A percentile compares a stretch with the other conserved stretches of the same genome.
Conservation (phyloP, 805 yeast species). For the Wickerhamomyces strasburgensis region DNA sequence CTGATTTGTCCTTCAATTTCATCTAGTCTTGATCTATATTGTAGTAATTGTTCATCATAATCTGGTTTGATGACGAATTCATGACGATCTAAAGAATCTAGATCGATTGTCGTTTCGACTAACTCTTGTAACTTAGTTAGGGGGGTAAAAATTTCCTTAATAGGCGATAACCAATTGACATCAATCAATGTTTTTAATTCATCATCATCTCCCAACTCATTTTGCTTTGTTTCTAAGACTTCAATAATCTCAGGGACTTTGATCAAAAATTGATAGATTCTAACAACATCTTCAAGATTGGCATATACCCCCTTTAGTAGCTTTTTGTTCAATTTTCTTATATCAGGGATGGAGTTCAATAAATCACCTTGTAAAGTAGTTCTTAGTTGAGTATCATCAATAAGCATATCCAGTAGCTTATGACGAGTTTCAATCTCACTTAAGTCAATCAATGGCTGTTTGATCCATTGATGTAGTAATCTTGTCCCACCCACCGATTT, state of each 20-base stretch:
- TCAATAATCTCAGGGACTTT: constrained; percentile 65
- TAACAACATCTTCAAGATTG: constrained; percentile 80
- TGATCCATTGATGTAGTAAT: constrained; percentile 87
- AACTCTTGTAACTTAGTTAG: constrained; percentile 71
- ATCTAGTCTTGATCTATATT: constrained; percentile 55
- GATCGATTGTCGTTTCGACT: constrained; percentile 88
- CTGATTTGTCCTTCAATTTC: constrained; percentile 49
- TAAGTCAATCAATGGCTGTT: constrained; percentile 81
- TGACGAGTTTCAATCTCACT: constrained; percentile 64
- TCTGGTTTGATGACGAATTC: constrained; percentile 87
- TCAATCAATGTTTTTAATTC: constrained; percentile 35
- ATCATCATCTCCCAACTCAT: constrained; percentile 27
- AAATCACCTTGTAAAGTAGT: constrained; percentile 61
- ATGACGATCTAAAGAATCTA: constrained; percentile 73
- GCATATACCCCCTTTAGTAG: constrained; percentile 45
- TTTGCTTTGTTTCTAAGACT: constrained; percentile 40
- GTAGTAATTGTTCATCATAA: constrained; percentile 72
- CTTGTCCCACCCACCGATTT: constrained; percentile 88
- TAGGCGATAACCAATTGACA: constrained; percentile 53
- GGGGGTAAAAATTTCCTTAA: constrained; percentile 44
- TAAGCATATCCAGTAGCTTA: constrained; percentile 62
- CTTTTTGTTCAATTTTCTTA: constrained; percentile 69
- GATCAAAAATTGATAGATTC: constrained; percentile 75
- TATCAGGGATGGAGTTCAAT: constrained; percentile 74
- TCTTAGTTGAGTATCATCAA: constrained; percentile 66